A percentile compares a stretch with the other conserved stretches of the same genome.
These are phyloP conservation scores for Paralagenidium karlingii DNA, from an alignment of 352 stramenopile genomes.

Conservation along the genomic window DNA sequence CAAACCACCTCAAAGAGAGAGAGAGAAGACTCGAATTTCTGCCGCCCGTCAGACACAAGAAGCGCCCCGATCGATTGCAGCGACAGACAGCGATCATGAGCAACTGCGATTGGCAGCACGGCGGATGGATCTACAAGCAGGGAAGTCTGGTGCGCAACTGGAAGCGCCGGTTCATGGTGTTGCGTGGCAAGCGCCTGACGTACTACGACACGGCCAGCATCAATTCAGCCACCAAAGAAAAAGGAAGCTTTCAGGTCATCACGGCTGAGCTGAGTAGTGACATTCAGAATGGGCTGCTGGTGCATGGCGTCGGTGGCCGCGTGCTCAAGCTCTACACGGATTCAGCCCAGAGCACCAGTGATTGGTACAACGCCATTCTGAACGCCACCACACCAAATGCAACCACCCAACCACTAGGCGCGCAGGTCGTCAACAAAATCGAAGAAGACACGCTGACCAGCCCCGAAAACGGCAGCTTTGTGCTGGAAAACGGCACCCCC, in stretches of 20 bases:
- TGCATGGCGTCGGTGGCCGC: constrained; percentile 63
- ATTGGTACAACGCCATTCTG: constrained; percentile 67
- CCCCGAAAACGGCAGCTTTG: not conserved
- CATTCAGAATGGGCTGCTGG: constrained; percentile 71
- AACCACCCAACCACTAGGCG: too few relatives aligned
- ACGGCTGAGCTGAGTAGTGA: constrained; percentile 69
- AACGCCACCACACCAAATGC: constrained; percentile 48
- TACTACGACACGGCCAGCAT: constrained; percentile 74
- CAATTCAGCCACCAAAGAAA: constrained; percentile 42
- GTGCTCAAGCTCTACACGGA: constrained; percentile 84
- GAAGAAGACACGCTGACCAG: not conserved
- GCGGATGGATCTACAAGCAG: constrained; percentile 78
- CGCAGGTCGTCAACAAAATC: not conserved
- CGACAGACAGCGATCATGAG: constrained; percentile 10
- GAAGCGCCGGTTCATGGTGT: constrained; percentile 82
- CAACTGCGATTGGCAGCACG: constrained; percentile 42
- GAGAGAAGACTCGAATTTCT: too few relatives aligned
- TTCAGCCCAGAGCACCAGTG: constrained; percentile 45
- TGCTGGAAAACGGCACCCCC: too few relatives aligned
- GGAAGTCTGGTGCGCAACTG: constrained; percentile 67
- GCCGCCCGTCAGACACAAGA: too few relatives aligned
- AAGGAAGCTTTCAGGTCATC: constrained; percentile 76
- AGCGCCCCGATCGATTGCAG: too few relatives aligned
- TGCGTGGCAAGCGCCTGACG: constrained; percentile 62
- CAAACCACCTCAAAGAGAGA: too few relatives aligned